Percentiles rank a stretch among this genome's conserved stretches.
phyloP scores from a whole-genome alignment of 2,329 filamentous ascomycete genomes.

The Colletotrichum liaoningense region DNA sequence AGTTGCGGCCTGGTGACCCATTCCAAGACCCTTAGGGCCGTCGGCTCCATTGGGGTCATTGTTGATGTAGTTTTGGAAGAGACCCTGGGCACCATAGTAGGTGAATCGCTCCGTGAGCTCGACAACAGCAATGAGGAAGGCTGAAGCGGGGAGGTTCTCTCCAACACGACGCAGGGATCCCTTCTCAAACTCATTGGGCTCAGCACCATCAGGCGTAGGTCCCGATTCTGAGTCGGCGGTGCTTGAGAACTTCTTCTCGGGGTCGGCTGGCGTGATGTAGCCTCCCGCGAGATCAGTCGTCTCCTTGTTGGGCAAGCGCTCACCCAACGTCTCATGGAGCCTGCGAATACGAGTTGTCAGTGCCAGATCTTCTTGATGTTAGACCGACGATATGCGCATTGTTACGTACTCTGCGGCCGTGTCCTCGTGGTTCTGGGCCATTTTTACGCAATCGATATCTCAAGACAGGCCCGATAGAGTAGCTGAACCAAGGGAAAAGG shows the following conservation, averaged over 20 bases:
- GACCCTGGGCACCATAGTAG: conserved; percentile 65
- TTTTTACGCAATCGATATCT: conserved; percentile 35
- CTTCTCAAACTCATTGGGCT: conserved; percentile 65
- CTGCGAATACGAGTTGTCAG: conserved; percentile 34
- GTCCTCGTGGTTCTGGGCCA: conserved; percentile 49
- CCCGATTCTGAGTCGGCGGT: conserved; percentile 41
- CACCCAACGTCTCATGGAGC: conserved; percentile 43
- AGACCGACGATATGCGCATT: conserved; percentile 5
- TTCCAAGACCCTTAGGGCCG: conserved; percentile 62
- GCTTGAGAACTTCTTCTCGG: conserved; percentile 38
- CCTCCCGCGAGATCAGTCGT: conserved; percentile 41
- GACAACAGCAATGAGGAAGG: conserved; percentile 67
- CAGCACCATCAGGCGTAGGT: conserved; percentile 57
- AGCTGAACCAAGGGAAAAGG: conserved; percentile 12
- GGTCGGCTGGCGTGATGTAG: conserved; percentile 39
- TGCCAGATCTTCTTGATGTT: not conserved
- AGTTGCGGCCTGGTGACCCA: conserved; percentile 66
- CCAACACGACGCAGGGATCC: conserved; percentile 61
- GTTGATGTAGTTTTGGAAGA: conserved; percentile 67
- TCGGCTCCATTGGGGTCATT: conserved; percentile 46
- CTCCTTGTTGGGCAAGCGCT: conserved; percentile 39
- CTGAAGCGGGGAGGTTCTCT: conserved; percentile 65
- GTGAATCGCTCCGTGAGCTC: conserved; percentile 69
- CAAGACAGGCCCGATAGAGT: conserved; percentile 2
- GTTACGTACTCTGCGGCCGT: conserved; percentile 46